Conservation (phyloP, 2,329 filamentous ascomycete species). For the Botrytis byssoidea region DNA sequence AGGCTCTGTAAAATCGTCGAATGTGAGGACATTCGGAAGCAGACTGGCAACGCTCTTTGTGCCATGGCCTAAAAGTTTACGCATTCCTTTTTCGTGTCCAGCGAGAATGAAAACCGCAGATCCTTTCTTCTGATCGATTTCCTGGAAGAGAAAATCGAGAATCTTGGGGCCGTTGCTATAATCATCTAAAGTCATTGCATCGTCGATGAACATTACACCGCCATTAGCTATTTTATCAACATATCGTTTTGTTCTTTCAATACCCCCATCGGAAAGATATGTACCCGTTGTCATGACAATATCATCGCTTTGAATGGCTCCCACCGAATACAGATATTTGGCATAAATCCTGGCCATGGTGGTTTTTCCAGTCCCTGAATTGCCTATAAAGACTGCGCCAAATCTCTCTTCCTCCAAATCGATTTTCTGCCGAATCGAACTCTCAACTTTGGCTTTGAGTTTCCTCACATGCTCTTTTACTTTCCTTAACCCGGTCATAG, state of each 20-base stretch:
- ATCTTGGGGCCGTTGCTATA: constrained; percentile 42
- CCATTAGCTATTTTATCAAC: constrained; percentile 61
- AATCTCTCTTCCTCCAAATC: constrained; percentile 49
- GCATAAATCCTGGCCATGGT: constrained; percentile 71
- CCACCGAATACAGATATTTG: constrained; percentile 59
- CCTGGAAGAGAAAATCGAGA: constrained; percentile 66
- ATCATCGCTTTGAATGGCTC: constrained; percentile 54
- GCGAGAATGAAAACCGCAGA: constrained; percentile 70
- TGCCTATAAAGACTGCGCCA: constrained; percentile 51
- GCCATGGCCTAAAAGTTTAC: constrained; percentile 67
- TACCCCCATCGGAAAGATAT: constrained; percentile 59
- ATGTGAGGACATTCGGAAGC: constrained; percentile 63
- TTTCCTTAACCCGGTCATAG: constrained; percentile 53
- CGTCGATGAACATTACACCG: constrained; percentile 73
- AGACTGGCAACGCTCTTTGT: constrained; percentile 59
- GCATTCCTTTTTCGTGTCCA: constrained; percentile 72
- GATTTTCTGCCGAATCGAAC: constrained; percentile 45
- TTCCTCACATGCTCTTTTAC: constrained; percentile 52
- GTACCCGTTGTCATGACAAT: constrained; percentile 69
- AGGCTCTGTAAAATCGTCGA: constrained; percentile 63
- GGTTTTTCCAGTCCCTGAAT: constrained; percentile 61
- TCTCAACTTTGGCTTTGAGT: constrained; percentile 52
- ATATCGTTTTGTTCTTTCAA: constrained; percentile 54
- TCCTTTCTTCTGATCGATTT: constrained; percentile 67
- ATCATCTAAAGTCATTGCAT: constrained; percentile 39